Conservation (phyloP, 2,329 filamentous ascomycete genomes). For the Curvularia sp. region DNA sequence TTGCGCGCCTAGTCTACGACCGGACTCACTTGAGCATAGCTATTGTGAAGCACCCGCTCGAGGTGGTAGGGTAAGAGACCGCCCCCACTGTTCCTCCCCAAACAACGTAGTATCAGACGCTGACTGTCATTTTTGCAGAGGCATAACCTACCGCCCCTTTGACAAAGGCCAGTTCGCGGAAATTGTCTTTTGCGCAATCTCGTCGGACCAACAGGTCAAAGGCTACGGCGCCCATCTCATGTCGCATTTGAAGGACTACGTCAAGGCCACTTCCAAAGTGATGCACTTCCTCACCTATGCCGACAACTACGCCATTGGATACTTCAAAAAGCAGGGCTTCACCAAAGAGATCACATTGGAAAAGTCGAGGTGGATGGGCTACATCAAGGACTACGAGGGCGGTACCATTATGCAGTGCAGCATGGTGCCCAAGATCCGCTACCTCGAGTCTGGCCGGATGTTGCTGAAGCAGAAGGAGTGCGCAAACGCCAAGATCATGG, state of each 20-base stretch:
- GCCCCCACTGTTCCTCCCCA: not conserved
- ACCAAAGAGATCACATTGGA: slow-evolving; percentile 97
- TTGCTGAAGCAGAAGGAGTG: slow-evolving; percentile 96
- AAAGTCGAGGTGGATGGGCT: slow-evolving; percentile 94
- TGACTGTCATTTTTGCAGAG: slow-evolving; percentile 58
- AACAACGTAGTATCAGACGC: not conserved
- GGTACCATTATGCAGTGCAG: slow-evolving; percentile 99
- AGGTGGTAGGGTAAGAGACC: slow-evolving; percentile 74
- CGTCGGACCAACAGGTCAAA: slow-evolving; percentile 97
- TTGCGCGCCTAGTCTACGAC: slow-evolving; percentile 95
- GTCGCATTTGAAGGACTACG: slow-evolving; percentile 97
- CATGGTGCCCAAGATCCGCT: slow-evolving; percentile 93
- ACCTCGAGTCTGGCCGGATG: slow-evolving; percentile 92
- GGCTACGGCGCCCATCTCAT: slow-evolving; percentile 97
- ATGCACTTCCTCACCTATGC: slow-evolving; percentile 99
- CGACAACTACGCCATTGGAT: slow-evolving; percentile 98
- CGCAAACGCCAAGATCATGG: slow-evolving; percentile 92
- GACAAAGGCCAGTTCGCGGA: slow-evolving; percentile 91
- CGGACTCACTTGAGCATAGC: slow-evolving; percentile 95
- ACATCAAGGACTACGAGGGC: slow-evolving; percentile 99
- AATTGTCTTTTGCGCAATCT: slow-evolving; percentile 98
- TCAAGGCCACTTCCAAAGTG: slow-evolving; percentile 93
- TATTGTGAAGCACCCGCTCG: slow-evolving; percentile 94
- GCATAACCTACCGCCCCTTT: slow-evolving; percentile 96
- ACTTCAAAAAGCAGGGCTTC: slow-evolving; percentile 99